phyloP scores from a whole-genome alignment of 306 rosid genomes.

The Bauhinia variegata region DNA sequence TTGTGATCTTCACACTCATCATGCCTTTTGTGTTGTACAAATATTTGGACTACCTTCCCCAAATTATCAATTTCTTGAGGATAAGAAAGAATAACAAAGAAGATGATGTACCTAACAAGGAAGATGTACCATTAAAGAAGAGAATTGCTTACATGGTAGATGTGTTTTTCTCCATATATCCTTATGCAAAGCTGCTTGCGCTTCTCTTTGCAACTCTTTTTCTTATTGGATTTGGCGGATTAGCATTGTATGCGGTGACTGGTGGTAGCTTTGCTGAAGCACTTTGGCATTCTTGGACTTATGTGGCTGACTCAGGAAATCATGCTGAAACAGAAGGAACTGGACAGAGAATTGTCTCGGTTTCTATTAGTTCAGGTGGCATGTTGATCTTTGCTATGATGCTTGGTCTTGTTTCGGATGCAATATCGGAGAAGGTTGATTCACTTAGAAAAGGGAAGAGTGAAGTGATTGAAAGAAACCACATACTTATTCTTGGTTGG shows the following conservation, averaged over 20 bases:
- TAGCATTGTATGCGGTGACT: constrained; percentile 91
- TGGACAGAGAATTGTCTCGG: constrained; percentile 95
- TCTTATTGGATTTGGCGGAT: constrained; percentile 90
- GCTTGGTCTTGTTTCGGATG: constrained; percentile 97
- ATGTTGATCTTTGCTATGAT: constrained; percentile 99
- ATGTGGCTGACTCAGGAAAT: constrained; percentile 94
- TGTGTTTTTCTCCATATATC: constrained; percentile 91
- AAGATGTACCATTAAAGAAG: constrained; percentile 86
- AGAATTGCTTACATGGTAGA: constrained; percentile 89
- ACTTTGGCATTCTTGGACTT: constrained; percentile 98
- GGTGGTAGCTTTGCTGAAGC: constrained; percentile 88
- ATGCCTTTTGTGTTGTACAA: constrained; percentile 76
- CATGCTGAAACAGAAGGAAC: constrained; percentile 96
- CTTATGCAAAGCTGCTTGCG: constrained; percentile 92
- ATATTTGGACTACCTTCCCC: constrained; percentile 78
- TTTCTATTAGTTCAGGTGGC: constrained; percentile 95
- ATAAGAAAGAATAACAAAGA: constrained; percentile 68
- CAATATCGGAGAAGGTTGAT: constrained; percentile 97
- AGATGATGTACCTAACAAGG: constrained; percentile 84
- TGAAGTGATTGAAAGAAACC: constrained; percentile 94
- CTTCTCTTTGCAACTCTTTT: constrained; percentile 92
- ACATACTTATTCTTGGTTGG: constrained; percentile 98
- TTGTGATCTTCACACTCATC: constrained; percentile 59
- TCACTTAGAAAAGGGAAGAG: constrained; percentile 96
- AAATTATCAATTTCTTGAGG: constrained; percentile 51